These are phyloP conservation scores for Fusarium albosuccineum DNA, from an alignment of 2,329 filamentous ascomycete genomes.

Conservation along the genomic window DNA sequence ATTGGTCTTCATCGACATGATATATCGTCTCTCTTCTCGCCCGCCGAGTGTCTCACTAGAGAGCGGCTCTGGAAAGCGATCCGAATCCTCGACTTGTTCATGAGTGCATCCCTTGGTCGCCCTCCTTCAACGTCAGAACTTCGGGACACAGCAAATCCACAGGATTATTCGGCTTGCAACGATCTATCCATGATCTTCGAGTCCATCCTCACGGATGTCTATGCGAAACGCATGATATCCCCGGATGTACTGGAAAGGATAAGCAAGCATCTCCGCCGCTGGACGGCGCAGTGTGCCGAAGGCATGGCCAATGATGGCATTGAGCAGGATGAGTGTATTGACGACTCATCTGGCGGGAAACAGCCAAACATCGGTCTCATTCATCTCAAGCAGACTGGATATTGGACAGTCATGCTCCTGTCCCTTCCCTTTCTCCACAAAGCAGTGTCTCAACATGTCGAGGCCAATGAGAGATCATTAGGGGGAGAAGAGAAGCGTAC, in stretches of 20 bases:
- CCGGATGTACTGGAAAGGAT: constrained; percentile 46
- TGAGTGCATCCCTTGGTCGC: constrained; percentile 51
- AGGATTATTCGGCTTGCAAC: constrained; percentile 45
- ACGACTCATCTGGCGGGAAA: constrained; percentile 27
- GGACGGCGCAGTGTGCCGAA: constrained; percentile 38
- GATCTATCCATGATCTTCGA: constrained; percentile 55
- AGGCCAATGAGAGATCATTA: constrained; percentile 27
- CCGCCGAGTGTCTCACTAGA: constrained; percentile 41
- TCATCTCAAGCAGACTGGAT: constrained; percentile 54
- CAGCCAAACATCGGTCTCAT: constrained; percentile 44
- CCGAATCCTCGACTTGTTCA: constrained; percentile 50
- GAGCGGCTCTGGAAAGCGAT: constrained; percentile 53
- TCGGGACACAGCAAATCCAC: constrained; percentile 39
- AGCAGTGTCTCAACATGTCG: constrained; percentile 41
- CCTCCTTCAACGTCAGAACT: constrained; percentile 51
- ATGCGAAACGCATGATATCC: constrained; percentile 50
- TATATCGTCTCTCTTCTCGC: constrained; percentile 45
- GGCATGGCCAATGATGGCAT: constrained; percentile 40
- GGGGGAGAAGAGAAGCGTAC: constrained; percentile 10
- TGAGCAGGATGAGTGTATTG: constrained; percentile 35
- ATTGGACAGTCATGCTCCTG: constrained; percentile 55
- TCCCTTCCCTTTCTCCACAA: constrained; percentile 54
- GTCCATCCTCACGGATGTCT: constrained; percentile 51
- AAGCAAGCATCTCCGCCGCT: constrained; percentile 41
- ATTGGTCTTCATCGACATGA: constrained; percentile 50